Evolutionary conservation across 108 stramenopile species (phyloP).

Genomic region (Cyclostephanos tholiformis): DNA sequence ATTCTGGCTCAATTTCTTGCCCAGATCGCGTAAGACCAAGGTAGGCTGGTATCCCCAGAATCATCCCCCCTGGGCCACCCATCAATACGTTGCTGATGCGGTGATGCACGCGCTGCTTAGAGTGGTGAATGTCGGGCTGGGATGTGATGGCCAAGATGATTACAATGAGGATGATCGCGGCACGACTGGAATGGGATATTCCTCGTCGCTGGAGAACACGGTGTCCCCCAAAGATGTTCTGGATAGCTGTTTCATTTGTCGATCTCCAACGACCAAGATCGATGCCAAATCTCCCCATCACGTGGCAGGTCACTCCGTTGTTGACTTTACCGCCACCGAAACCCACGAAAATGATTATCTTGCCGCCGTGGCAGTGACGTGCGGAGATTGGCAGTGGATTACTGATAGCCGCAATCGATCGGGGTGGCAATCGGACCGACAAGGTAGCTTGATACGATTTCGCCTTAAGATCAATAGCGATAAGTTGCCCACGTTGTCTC

Average conservation of each 20-base stretch:
- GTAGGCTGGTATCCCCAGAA: conserved; percentile 12
- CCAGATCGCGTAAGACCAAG: conserved; percentile 19
- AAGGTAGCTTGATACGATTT: conserved; percentile 27
- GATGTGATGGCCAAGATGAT: conserved; percentile 5
- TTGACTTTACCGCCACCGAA: background rate
- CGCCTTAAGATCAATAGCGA: conserved; percentile 11
- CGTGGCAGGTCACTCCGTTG: conserved; percentile 4
- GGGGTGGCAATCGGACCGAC: conserved; percentile 36
- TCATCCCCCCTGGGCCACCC: conserved; percentile 33
- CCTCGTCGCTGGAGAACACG: conserved; percentile 5
- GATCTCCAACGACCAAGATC: conserved; percentile 5
- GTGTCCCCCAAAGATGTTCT: conserved; percentile 10
- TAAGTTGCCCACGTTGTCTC: conserved; percentile 10
- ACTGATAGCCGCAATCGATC: conserved; percentile 33
- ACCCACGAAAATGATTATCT: background rate
- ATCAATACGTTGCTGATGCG: conserved; percentile 36
- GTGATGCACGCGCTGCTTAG: conserved; percentile 17
- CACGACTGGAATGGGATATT: background rate
- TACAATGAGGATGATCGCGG: background rate
- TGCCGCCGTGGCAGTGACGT: conserved; percentile 14
- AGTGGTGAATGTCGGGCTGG: conserved; percentile 6
- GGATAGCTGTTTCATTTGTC: conserved; percentile 24
- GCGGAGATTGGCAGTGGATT: conserved; percentile 41
- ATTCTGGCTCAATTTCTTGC: conserved; percentile 17
- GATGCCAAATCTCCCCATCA: conserved; percentile 19